Percentiles rank a stretch among this genome's conserved stretches.
Evolutionary conservation across 2,329 filamentous ascomycete genomes (phyloP).

Genomic region (Epichloe festucae): DNA sequence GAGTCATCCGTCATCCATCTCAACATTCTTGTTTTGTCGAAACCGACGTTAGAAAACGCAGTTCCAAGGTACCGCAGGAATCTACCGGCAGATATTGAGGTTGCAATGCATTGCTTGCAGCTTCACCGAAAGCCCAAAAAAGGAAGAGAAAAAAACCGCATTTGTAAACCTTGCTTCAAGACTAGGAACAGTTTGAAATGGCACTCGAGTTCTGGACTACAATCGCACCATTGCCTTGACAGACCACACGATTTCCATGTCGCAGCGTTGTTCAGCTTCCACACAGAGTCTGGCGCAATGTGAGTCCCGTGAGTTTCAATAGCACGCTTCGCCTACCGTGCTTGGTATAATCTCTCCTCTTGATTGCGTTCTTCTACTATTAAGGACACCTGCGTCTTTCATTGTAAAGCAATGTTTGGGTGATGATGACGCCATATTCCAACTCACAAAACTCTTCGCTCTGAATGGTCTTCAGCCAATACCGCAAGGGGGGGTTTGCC

Average conservation of each 20-base stretch:
- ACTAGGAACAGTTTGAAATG: neutral
- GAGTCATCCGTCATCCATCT: neutral
- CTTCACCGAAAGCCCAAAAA: too few species aligned
- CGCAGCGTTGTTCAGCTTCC: neutral
- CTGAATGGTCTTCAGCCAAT: neutral
- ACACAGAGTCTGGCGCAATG: neutral
- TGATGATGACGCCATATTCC: constrained; percentile 2
- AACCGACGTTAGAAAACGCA: too few species aligned
- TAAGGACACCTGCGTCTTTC: neutral
- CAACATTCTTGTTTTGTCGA: neutral
- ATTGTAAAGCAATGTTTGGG: neutral
- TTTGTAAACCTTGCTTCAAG: neutral
- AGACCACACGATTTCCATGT: neutral
- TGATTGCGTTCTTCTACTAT: neutral
- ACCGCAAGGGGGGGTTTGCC: neutral
- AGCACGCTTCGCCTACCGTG: neutral
- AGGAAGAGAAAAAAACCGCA: neutral
- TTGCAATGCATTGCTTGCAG: too few species aligned
- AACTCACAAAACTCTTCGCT: neutral
- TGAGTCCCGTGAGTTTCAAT: neutral
- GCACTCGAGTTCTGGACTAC: neutral
- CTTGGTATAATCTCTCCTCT: neutral
- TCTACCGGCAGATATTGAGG: too few species aligned
- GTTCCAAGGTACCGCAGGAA: too few species aligned
- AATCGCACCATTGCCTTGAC: neutral